Percentiles rank a stretch among this genome's conserved stretches.
phyloP scores from a whole-genome alignment of 805 yeast species.

The Blastobotrys peoriensis region DNA sequence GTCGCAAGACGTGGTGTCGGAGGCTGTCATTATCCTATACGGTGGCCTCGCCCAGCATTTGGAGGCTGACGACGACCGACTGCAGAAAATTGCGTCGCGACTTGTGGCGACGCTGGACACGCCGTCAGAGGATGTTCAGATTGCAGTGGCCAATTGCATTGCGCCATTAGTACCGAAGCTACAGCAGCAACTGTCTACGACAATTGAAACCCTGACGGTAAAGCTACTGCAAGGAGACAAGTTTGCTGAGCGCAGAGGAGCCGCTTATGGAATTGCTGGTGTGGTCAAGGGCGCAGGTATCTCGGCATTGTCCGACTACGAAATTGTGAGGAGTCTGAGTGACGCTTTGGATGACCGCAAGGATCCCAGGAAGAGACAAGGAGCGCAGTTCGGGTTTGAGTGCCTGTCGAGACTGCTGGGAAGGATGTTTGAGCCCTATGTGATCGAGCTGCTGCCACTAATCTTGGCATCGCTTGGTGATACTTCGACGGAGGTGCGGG shows the following conservation, averaged over 20 bases:
- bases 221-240: conserved; percentile 50
- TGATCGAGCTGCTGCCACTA: conserved; percentile 78
- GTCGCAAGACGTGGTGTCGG: conserved; percentile 58
- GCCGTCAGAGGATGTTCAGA: conserved; percentile 86
- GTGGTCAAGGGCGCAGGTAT: conserved; percentile 87
- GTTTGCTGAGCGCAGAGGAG: conserved; percentile 68
- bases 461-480: conserved; percentile 83
- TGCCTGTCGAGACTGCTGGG: conserved; percentile 75
- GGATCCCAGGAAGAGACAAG: conserved; percentile 68
- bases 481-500: conserved; percentile 74
- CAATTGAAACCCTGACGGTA: conserved; percentile 53
- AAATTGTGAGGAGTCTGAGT: conserved; percentile 64
- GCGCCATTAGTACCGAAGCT: conserved; percentile 71
- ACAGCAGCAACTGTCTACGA: conserved; percentile 38
- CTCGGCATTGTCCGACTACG: conserved; percentile 64
- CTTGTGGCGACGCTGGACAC: conserved; percentile 71
- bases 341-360: conserved; percentile 87
- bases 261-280: conserved; percentile 96
- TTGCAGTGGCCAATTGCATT: conserved; percentile 78
- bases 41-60: conserved; percentile 90
- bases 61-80: conserved; percentile 56
- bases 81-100: conserved; percentile 57
- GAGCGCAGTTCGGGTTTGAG: conserved; percentile 82
- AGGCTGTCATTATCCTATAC: conserved; percentile 77
- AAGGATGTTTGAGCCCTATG: conserved; percentile 86